Evolutionary conservation across 2,329 filamentous ascomycete genomes (phyloP), one percentile per base, ranked within the genome.

Genomic region (Calycina herbarum): DNA sequence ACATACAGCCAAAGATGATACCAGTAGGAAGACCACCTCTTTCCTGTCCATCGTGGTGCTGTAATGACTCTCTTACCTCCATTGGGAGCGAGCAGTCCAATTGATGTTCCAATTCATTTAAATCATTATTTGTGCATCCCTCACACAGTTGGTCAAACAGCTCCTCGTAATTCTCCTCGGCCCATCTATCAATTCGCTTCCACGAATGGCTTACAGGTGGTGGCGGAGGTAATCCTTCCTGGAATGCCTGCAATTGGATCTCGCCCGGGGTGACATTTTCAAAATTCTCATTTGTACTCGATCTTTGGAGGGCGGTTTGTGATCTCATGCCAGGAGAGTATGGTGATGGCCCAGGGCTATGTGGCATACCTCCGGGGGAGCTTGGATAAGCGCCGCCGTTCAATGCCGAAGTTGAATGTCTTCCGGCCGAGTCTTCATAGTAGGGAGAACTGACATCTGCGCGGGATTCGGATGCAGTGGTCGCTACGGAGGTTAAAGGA

Each of bases 61-160:
- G 88, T 73, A 97, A 81, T 1, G 95, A 98, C 74, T 99, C 94
- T 72, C 95, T 90, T 62, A 99, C 88, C 75, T 99, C 95, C 78
- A 94, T 88, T 17, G 95, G 95, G 54, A 99, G 85, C 33, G 93
- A 94, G 80, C 93, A 96, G 77, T 99, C 94, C 61, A 99, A 84
- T 78, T 96, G 91, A 78, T 98, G 93, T 80, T 99, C 95, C 62
- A 99, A 82, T 79, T 98, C 95, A 78, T 97, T 98, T 76, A 99
- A 83, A 76, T 99, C 95, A 79, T 99, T 99, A 75, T 87, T 84
- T 5, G 95, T 98, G 76, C 91, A 93, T 35, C 92, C 93, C 78
- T 97, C 94, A 77, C 94, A 91, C 40, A 99, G 82, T 77, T 99
- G 94, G 79, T 99, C 95, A 73, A 84, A 95, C 35, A 99, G 86